These are phyloP conservation scores for Pochonia chlamydosporia DNA, from an alignment of 2,329 filamentous ascomycete species.

Conservation along the genomic window DNA sequence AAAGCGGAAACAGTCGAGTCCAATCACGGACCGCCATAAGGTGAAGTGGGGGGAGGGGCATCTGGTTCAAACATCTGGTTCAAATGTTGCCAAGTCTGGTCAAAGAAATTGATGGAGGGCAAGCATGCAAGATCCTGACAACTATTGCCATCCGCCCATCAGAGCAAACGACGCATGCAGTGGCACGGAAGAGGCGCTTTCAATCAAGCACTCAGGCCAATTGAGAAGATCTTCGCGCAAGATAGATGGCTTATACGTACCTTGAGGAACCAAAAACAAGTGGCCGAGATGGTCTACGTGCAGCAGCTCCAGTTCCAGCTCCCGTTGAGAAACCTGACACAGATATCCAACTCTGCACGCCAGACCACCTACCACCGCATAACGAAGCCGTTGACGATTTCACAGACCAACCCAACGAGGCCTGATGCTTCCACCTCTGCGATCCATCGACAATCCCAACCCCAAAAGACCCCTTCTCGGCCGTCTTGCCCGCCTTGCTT, in stretches of 20 bases:
- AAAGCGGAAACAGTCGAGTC: too few species aligned
- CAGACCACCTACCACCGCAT: too few species aligned
- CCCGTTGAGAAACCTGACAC: background rate
- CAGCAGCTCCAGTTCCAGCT: too few species aligned
- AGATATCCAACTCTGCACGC: too few species aligned
- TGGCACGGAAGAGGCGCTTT: background rate
- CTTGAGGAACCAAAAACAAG: background rate
- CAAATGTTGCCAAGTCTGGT: too few species aligned
- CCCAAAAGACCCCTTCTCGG: background rate
- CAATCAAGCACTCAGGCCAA: background rate
- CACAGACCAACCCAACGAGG: background rate
- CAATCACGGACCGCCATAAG: background rate
- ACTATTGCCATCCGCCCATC: too few species aligned
- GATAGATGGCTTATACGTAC: background rate
- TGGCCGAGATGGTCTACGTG: background rate
- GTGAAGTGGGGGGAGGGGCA: background rate
- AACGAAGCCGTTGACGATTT: background rate
- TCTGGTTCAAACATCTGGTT: too few species aligned
- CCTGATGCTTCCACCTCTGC: background rate
- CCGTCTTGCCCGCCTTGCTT: slow-evolving; percentile 7
- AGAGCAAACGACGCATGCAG: background rate
- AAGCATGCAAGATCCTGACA: too few species aligned
- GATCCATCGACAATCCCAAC: background rate
- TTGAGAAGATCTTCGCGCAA: too few species aligned
- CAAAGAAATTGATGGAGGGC: too few species aligned